Conservation (phyloP, 179 eudicot genomes). For the Corrigiola litoralis region DNA sequence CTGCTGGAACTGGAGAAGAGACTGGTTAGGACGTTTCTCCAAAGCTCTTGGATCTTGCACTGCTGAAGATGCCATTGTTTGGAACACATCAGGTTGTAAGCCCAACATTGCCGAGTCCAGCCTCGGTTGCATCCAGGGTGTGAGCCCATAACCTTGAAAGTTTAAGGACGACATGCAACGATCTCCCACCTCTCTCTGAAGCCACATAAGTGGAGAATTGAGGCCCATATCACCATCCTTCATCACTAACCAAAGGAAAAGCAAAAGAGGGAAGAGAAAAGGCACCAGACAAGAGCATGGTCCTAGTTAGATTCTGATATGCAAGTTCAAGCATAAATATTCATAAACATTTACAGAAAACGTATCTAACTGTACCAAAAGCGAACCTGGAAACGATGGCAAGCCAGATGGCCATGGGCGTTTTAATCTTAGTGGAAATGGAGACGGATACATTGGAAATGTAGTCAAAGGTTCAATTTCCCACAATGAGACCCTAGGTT, state of each 20-base stretch:
- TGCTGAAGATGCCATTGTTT: constrained; percentile 29
- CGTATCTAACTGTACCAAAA: background rate
- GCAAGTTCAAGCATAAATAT: background rate
- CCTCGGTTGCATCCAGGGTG: constrained; percentile 38
- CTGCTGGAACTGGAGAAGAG: constrained; percentile 39
- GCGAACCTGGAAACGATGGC: constrained; percentile 33
- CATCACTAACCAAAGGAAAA: constrained; percentile 17
- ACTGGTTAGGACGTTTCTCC: constrained; percentile 38
- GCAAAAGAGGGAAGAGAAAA: background rate
- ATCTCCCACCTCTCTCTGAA: constrained; percentile 39
- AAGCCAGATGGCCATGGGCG: constrained; percentile 44
- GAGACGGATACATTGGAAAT: constrained; percentile 50
- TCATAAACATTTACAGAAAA: background rate
- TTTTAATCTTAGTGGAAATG: constrained; percentile 37
- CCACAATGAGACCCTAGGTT: constrained; percentile 44
- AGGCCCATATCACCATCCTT: constrained; percentile 40
- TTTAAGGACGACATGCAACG: constrained; percentile 27
- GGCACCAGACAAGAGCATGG: background rate
- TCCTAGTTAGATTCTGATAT: constrained; percentile 1
- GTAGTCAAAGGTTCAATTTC: constrained; percentile 50
- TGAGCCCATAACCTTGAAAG: constrained; percentile 31
- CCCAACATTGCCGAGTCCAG: constrained; percentile 32
- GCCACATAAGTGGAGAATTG: constrained; percentile 39
- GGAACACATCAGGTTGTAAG: constrained; percentile 32
- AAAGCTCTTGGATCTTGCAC: constrained; percentile 29